Base-by-base conservation (phyloP, 257 asterid species). In the Galeopsis tetrahit region DNA sequence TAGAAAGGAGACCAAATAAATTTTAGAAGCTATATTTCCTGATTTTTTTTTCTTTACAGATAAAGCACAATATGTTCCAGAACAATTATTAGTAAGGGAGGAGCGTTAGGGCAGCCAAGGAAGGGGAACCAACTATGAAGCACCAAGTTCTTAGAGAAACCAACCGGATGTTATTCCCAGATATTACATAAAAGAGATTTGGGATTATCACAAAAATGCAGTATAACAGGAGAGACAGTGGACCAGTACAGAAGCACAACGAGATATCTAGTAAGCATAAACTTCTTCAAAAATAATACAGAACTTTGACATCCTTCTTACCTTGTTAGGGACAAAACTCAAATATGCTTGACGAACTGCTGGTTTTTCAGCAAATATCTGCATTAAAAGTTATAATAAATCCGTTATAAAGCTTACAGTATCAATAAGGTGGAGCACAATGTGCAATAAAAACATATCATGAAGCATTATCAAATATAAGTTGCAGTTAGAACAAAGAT, bases 301-400 rank as follows among this genome's bases (percentile, higher is more conserved):
- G 10, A 74, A 42, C 38, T 60, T 64, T 62, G 70, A 44, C 4
- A 38, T 71, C 55, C 4, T 59, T 49, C 74, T 51, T 77, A 95
- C 99, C 98, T 90, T 95, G 77, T 68, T 78, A 4, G 99, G 99
- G 69, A 95, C 95, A 80, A 90, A 90, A 31, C 65, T 90, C 82
- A 95, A 72, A 86, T 90, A 95, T 75, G 99, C 98, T 85, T 90
- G 89, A 63, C 99, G 97, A 75, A 95, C 99, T 31, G 97, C 97
- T 62, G 98, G 99, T 86, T 92, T 95, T 85, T 95, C 99, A 32
- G 99, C 96, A 80, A 95, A 95, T 78, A 95, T 95, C 99, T 95
- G 93, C 39, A 36, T 48, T 72, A 62, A 55, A 10, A 3, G 2
- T 36, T 73, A 21, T 32, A n/a, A 15, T 63, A 11, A 63, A 72